Percentiles rank a stretch among this genome's conserved stretches.
Evolutionary conservation across 192 early-diverging fungal genomes (phyloP).

Genomic region (Umbelopsis sp.): DNA sequence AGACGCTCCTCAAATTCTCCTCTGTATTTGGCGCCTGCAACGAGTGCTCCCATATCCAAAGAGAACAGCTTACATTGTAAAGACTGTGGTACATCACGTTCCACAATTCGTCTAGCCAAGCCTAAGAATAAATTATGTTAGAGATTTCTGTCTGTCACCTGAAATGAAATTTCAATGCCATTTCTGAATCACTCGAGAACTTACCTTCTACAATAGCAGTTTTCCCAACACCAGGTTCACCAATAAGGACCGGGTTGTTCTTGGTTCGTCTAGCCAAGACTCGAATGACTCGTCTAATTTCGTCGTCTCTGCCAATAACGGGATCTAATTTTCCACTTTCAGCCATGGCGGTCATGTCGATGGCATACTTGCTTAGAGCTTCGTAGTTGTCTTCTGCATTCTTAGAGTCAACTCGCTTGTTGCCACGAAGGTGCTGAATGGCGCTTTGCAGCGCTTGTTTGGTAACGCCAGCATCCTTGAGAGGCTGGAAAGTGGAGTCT

Average conservation of each 20-base stretch:
- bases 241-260: constrained; percentile 77
- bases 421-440: constrained; percentile 78
- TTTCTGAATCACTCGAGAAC: not conserved
- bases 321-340: constrained; percentile 93
- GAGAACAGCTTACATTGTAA: constrained; percentile 84
- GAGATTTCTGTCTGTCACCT: not conserved
- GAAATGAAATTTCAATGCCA: too few relatives aligned
- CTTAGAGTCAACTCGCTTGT: constrained; percentile 80
- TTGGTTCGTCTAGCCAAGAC: constrained; percentile 81
- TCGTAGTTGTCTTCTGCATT: constrained; percentile 89
- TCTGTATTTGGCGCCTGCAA: constrained; percentile 94
- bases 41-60: constrained; percentile 94
- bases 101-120: constrained; percentile 91
- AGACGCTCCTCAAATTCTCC: constrained; percentile 99
- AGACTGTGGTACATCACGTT: constrained; percentile 87
- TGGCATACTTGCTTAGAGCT: constrained; percentile 91
- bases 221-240: constrained; percentile 82
- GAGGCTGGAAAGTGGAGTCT: constrained; percentile 54
- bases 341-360: constrained; percentile 84
- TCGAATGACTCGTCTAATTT: constrained; percentile 94
- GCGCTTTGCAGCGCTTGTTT: constrained; percentile 75
- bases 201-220: constrained; percentile 85
- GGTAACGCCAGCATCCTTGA: constrained; percentile 70
- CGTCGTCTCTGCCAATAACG: constrained; percentile 95
- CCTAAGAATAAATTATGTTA: constrained; percentile 26